Conservation (phyloP, 2,329 filamentous ascomycete genomes). For the Penicillium sclerotigenum region DNA sequence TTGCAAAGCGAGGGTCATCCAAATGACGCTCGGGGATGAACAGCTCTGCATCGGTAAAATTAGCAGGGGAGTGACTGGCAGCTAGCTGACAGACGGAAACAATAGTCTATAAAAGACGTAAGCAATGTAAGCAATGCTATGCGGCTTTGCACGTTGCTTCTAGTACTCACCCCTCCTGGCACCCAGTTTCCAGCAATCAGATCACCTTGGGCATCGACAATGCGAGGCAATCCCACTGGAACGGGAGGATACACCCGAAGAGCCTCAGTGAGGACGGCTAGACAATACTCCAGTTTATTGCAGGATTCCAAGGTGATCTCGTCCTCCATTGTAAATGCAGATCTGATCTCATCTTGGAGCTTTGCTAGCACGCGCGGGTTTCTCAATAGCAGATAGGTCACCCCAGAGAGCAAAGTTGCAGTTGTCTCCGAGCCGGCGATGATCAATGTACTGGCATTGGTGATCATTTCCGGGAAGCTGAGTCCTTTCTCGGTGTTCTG, state of each 20-base stretch:
- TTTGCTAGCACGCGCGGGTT: conserved; percentile 34
- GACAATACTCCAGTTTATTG: conserved; percentile 37
- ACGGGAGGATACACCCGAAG: conserved; percentile 42
- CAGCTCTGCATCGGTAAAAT: conserved; percentile 11
- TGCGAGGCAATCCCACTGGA: conserved; percentile 22
- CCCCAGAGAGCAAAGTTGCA: conserved; percentile 44
- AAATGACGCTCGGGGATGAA: conserved; percentile 23
- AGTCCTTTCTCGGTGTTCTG: conserved; percentile 15
- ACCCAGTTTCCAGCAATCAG: conserved; percentile 20
- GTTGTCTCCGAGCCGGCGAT: conserved; percentile 47
- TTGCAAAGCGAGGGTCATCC: conserved; percentile 29
- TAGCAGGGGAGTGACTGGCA: conserved; percentile 34
- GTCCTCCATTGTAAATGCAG: conserved; percentile 31
- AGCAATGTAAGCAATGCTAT: background rate
- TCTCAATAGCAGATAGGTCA: conserved; percentile 42
- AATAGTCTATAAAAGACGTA: conserved; percentile 31
- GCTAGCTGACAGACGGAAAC: conserved; percentile 47
- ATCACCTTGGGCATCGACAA: conserved; percentile 17
- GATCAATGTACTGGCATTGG: conserved; percentile 20
- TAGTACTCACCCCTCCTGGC: conserved; percentile 19
- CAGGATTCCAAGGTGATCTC: conserved; percentile 40
- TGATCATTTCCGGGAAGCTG: conserved; percentile 27
- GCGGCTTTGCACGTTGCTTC: background rate
- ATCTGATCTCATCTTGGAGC: conserved; percentile 41
- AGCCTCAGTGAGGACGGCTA: conserved; percentile 42